These are phyloP conservation scores for Acacia concinna DNA, from an alignment of 331 rosid genomes.

Conservation along the genomic window DNA sequence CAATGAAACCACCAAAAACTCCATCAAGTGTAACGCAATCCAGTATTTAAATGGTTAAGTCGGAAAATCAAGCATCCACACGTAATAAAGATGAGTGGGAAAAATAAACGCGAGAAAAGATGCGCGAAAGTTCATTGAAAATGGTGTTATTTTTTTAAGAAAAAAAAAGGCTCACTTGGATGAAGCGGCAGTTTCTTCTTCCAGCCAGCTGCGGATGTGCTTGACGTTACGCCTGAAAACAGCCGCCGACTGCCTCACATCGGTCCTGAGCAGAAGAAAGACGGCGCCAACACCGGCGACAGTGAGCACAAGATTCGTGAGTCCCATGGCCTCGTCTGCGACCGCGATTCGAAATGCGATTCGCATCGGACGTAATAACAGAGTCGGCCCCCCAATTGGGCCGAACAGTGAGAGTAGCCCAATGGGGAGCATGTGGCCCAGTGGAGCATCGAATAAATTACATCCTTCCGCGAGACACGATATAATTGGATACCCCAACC, in stretches of 20 bases:
- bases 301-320: constrained; percentile 82
- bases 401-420: not conserved
- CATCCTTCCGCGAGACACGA: not conserved
- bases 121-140: not conserved
- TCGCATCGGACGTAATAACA: too few relatives aligned
- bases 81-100: not conserved
- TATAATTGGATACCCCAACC: not conserved
- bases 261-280: constrained; percentile 74
- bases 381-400: too few relatives aligned
- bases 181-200: constrained; percentile 73
- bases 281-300: constrained; percentile 94
- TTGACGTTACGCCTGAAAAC: constrained; percentile 76
- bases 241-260: constrained; percentile 76
- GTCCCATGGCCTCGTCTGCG: constrained; percentile 49
- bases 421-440: not conserved
- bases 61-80: not conserved
- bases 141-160: too few relatives aligned
- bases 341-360: not conserved
- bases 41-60: not conserved
- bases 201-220: constrained; percentile 86
- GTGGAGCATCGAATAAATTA: not conserved
- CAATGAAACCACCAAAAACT: not conserved
- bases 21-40: not conserved
- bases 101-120: not conserved
- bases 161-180: constrained; percentile 49